Conservation (phyloP, 306 rosid genomes). For the Cucurbita pepo region DNA sequence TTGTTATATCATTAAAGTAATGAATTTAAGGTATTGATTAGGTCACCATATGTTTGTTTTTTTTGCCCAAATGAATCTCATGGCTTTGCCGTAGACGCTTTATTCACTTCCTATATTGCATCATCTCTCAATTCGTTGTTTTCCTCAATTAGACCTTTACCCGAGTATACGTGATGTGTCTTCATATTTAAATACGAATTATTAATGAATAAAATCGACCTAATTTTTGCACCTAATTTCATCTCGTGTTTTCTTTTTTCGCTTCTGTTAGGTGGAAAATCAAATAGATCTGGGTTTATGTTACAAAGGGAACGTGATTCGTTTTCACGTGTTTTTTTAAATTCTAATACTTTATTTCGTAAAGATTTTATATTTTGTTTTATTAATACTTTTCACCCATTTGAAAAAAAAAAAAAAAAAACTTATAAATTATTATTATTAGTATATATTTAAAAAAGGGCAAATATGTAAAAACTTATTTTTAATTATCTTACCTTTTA, state of each 20-base stretch:
- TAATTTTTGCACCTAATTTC: background rate
- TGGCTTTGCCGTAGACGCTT: background rate
- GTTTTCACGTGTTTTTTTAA: background rate
- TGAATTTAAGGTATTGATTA: background rate
- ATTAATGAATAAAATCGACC: background rate
- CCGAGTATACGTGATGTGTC: background rate
- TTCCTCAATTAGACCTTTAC: background rate
- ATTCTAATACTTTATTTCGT: background rate
- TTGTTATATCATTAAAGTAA: background rate
- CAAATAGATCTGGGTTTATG: too few species aligned
- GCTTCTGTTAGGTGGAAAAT: too few species aligned
- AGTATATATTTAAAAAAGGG: background rate
- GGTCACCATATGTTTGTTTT: background rate
- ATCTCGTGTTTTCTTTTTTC: background rate
- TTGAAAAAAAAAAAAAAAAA: background rate
- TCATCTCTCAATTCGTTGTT: background rate
- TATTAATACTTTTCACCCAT: background rate
- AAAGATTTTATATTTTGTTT: background rate
- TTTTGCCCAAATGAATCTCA: background rate
- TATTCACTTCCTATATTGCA: background rate
- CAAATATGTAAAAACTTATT: background rate
- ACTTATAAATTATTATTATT: background rate
- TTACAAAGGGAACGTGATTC: too few species aligned
- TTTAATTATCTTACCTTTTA: background rate
- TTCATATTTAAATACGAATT: background rate